Evolutionary conservation across 305 asterid species (phyloP), one percentile per base, ranked within the genome.

Genomic region (Fraxinus paxiana): DNA sequence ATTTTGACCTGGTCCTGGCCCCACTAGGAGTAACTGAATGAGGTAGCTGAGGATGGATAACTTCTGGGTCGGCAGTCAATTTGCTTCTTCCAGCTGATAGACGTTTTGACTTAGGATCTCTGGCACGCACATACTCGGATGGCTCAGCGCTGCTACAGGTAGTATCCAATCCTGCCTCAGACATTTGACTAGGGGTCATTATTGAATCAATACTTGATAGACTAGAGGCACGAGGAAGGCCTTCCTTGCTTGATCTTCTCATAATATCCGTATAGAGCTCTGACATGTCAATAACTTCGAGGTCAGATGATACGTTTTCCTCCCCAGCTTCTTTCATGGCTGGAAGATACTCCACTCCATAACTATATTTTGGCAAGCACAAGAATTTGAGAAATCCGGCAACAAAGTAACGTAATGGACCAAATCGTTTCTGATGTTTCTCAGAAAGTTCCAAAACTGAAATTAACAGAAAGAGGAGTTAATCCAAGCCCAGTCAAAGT

Each of bases 361-460:
- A 96, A 84, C 80, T 92, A 89, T 92, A 96, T 89, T 92, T 96
- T 12, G 99, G 99, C 88, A 96, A 86, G 92, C 98, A 96, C 80
- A 94, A 79, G 85, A 92, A 92, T 85, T 94, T 96, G 86, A 96
- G 97, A 84, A 96, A 89, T 69, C 99, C 99, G 75, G 99, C 99
- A 77, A 96, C 97, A 61, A 96, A 91, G 84, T 96, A 96, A 28
- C 99, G 97, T 31, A 96, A 80, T 17, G 99, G 99, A 86, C 99
- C 99, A 77, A 94, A 96, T 33, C 97, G 91, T 84, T 92, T 94
- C 85, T 96, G 99, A 85, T 92, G 91, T 85, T 89, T 96, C 88
- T 94, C 99, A n/a, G 98, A 96, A 74, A 94, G 97, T 88, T 94
- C 97, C 89, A 96, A 77, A 76, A 96, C 99, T 94, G 92, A 85